A percentile compares a stretch with the other conserved stretches of the same genome.
Evolutionary conservation across 2,329 filamentous ascomycete genomes (phyloP).

Genomic region (Fusarium mundagurra): DNA sequence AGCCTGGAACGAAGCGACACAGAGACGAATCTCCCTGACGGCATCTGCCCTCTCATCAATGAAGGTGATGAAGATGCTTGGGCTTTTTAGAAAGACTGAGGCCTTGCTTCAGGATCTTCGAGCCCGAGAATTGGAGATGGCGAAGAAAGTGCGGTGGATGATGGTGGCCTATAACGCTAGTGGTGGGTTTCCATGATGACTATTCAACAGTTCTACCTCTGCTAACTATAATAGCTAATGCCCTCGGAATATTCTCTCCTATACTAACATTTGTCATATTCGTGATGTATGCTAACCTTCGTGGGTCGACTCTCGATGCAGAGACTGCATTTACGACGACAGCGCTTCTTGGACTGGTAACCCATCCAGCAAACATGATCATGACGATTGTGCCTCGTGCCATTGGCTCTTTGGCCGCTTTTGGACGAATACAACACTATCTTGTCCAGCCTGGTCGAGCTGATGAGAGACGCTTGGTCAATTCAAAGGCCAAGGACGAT

Average conservation of each 20-base stretch:
- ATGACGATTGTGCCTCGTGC: not conserved
- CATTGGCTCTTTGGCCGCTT: not conserved
- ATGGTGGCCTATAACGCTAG: not conserved
- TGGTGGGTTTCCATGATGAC: not conserved
- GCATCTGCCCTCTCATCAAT: not conserved
- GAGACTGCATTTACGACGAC: not conserved
- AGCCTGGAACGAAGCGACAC: not conserved
- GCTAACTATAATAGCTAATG: not conserved
- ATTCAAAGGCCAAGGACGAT: rapidly evolving
- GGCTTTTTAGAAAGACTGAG: not conserved
- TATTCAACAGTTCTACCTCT: rapidly evolving
- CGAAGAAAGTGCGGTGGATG: not conserved
- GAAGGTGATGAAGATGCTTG: not conserved
- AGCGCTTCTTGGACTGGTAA: not conserved
- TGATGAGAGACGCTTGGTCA: not conserved
- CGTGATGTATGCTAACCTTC: not conserved
- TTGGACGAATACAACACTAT: not conserved
- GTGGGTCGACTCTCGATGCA: not conserved
- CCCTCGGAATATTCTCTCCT: not conserved
- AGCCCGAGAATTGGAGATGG: not conserved
- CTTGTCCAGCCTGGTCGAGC: not conserved
- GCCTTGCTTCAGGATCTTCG: not conserved
- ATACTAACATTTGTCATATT: not conserved
- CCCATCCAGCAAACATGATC: not conserved
- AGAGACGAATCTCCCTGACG: not conserved